These are phyloP conservation scores for Pulveroboletus sp. DNA, from an alignment of 768 basidiomycete genomes.

Conservation along the genomic window DNA sequence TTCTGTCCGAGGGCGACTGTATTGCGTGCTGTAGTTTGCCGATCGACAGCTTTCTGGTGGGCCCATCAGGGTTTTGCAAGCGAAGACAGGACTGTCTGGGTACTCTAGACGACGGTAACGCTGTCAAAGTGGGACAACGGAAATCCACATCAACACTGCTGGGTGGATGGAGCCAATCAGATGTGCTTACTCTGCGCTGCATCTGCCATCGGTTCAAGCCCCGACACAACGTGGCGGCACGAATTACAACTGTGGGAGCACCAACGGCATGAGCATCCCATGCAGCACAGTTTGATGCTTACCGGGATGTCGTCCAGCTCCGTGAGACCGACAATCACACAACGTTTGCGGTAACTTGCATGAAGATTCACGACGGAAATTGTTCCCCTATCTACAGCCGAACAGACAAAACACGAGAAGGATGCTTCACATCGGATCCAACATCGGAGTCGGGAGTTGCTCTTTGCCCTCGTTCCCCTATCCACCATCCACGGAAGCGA, in stretches of 20 bases:
- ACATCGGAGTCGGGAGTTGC: conserved; percentile 26
- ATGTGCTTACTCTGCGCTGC: neutral
- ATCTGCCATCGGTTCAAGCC: neutral
- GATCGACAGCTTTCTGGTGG: neutral
- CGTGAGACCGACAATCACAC: neutral
- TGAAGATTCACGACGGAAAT: neutral
- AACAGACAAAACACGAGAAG: conserved; percentile 10
- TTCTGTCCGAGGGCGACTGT: neutral
- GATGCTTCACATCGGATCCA: conserved; percentile 17
- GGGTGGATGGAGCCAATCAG: conserved; percentile 5
- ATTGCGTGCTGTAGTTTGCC: neutral
- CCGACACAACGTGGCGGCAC: too few species aligned
- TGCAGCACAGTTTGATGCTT: too few species aligned
- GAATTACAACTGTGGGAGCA: too few species aligned
- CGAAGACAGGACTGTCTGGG: too few species aligned
- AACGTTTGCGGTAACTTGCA: neutral
- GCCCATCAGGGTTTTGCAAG: neutral
- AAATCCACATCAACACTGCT: neutral
- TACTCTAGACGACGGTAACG: too few species aligned
- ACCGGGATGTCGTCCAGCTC: neutral
- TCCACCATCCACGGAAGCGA: conserved; percentile 46
- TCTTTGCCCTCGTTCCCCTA: conserved; percentile 86
- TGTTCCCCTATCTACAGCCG: conserved; percentile 22
- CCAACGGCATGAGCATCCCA: too few species aligned
- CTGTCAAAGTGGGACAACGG: conserved; percentile 10